These are phyloP conservation scores for Domatiomyces globalis DNA, from an alignment of 2,329 filamentous ascomycete species.

Conservation along the genomic window DNA sequence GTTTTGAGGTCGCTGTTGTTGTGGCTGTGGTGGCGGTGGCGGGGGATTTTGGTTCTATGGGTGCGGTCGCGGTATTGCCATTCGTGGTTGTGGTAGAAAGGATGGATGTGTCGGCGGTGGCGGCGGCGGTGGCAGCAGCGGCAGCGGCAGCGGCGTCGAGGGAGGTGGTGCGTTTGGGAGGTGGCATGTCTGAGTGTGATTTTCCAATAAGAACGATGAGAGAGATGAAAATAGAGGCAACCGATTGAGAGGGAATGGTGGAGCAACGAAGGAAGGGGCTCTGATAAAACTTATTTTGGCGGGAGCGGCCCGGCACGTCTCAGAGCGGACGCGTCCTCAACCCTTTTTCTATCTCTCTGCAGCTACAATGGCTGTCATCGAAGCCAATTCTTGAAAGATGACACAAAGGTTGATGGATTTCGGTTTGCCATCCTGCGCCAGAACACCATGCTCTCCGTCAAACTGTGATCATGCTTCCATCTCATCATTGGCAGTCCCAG, in stretches of 20 bases:
- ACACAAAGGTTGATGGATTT: conserved; percentile 1
- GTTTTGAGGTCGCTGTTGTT: conserved; percentile 5
- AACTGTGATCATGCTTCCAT: conserved; percentile 6
- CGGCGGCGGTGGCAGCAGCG: conserved; percentile 20
- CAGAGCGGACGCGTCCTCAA: neutral
- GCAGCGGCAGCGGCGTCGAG: conserved; percentile 13
- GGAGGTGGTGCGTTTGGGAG: conserved; percentile 14
- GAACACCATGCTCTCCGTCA: conserved; percentile 16
- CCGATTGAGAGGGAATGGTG: too few relatives aligned
- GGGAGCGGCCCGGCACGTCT: conserved; percentile 14
- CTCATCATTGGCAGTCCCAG: conserved; percentile 4
- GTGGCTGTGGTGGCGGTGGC: conserved; percentile 17
- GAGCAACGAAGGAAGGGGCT: too few relatives aligned
- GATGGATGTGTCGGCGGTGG: conserved; percentile 15
- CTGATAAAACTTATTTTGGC: too few relatives aligned
- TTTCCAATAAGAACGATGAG: too few relatives aligned
- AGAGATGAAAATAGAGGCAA: too few relatives aligned
- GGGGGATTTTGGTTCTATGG: conserved; percentile 6
- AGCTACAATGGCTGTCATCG: neutral
- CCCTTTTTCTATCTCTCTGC: too few relatives aligned
- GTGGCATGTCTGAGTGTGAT: conserved; percentile 7
- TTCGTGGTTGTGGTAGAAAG: conserved; percentile 12
- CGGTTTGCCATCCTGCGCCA: conserved; percentile 15
- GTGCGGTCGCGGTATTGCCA: conserved; percentile 16
- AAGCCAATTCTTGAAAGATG: neutral